Base-by-base conservation (phyloP, 768 basidiomycete genomes). In the Saitozyma podzolica region DNA sequence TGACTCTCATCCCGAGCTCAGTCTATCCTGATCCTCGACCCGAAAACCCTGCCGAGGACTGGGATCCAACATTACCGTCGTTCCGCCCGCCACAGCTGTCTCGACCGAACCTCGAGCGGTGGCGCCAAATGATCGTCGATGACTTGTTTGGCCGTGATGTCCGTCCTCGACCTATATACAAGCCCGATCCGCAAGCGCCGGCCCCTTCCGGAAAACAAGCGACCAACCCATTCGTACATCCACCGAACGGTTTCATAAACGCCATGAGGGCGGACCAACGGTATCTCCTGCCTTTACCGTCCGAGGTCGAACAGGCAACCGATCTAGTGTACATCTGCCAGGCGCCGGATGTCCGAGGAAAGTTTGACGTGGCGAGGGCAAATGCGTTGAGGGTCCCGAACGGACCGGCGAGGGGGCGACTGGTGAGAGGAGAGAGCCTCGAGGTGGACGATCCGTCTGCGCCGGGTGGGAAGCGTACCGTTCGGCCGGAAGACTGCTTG, bases 341-440 rank as follows among this genome's bases (percentile, higher is more conserved):
- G 64, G 85, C 84, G 0, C 83, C 85, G 0, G 66, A 67, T 11
- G 74, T 81, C 8, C 77, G 84, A 19, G 86, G 86, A 0, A 91
- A 89, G 77, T 95, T 97, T 72, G 84, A 92, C 63, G 86, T 78
- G 0, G 76, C 80, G 64, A 86, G 85, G 65, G 90, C 92, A 0
- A 71, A 82, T 9, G 84, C 81, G 50, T 82, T 92, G 1, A 87
- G 88, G 6, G 80, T 97, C 2, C 84, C 84, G 3, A 72, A 73
- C 13, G 89, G 90, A 0, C 84, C 83, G 6, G 60, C 85, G 9
- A 83, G 90, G n/a, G 83, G 82, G 0, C 80, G 76, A 56, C 80
- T 95, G n/a, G 83, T 86, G 5, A 84, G 77, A 56, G 92, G 93
- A 9, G 81, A 88, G 73, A 77, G 82, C 0, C 82, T 93, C 43